phyloP scores from a whole-genome alignment of 306 rosid genomes.

The Datisca glomerata region DNA sequence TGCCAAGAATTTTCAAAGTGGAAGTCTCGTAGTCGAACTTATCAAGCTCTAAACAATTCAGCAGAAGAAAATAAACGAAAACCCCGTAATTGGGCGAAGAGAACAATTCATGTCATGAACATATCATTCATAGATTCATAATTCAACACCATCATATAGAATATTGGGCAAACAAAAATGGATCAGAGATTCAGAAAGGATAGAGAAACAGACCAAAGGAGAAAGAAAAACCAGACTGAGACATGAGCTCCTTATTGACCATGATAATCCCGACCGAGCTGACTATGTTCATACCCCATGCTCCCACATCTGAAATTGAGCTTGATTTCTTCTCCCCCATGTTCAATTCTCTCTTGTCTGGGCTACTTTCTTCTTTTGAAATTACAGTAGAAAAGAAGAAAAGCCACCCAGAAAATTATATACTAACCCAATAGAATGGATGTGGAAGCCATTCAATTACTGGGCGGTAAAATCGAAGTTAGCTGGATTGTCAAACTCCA shows the following conservation, averaged over 20 bases:
- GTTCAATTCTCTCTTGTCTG: background rate
- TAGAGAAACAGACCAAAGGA: slow-evolving; percentile 26
- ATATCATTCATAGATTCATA: too few species aligned
- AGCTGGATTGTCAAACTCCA: slow-evolving; percentile 10
- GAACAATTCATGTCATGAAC: too few species aligned
- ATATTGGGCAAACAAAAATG: too few species aligned
- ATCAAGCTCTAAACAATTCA: too few species aligned
- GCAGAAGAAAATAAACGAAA: too few species aligned
- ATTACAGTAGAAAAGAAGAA: too few species aligned
- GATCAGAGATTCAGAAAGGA: background rate
- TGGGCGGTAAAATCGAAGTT: background rate
- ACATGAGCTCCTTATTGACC: slow-evolving; percentile 53
- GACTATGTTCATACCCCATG: slow-evolving; percentile 45
- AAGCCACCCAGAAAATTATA: too few species aligned
- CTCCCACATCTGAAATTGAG: slow-evolving; percentile 35
- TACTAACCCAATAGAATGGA: too few species aligned
- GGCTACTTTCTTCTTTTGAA: slow-evolving; percentile 1
- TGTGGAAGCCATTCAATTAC: slow-evolving; percentile 1
- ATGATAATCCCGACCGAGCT: slow-evolving; percentile 52
- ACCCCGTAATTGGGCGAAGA: too few species aligned
- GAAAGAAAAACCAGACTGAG: slow-evolving; percentile 33
- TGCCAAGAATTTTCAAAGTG: too few species aligned
- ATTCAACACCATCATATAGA: too few species aligned
- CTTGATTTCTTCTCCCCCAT: slow-evolving; percentile 29
- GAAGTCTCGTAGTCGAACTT: too few species aligned